Conservation (phyloP, 257 asterid species). For the Dorcoceras hygrometricum region DNA sequence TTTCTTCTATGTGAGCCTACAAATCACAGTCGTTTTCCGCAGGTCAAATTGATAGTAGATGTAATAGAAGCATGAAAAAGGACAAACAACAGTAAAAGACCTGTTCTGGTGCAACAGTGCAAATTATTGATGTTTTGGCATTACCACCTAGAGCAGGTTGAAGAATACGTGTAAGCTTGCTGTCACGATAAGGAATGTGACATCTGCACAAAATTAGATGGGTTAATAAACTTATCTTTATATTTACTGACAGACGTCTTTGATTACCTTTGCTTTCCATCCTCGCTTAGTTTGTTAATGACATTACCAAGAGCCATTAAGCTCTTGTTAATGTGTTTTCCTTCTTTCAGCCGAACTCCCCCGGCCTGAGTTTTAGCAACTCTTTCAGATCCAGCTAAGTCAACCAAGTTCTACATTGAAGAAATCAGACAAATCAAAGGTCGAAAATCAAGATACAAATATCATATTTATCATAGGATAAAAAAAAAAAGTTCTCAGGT, state of each 20-base stretch:
- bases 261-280: conserved; percentile 83
- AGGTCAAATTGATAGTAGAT: conserved; percentile 16
- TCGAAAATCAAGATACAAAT: conserved; percentile 3
- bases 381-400: conserved; percentile 97
- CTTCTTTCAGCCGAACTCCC: conserved; percentile 97
- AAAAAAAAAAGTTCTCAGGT: background rate
- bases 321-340: conserved; percentile 97
- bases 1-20: conserved; percentile 84
- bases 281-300: conserved; percentile 93
- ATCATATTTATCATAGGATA: conserved; percentile 13
- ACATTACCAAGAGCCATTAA: conserved; percentile 97
- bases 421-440: conserved; percentile 21
- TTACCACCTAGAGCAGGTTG: conserved; percentile 99
- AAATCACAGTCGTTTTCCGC: conserved; percentile 14
- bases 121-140: conserved; percentile 95
- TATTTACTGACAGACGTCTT: background rate
- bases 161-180: conserved; percentile 97
- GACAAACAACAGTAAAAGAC: conserved; percentile 32
- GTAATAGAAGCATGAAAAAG: conserved; percentile 12
- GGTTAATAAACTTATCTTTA: conserved; percentile 20
- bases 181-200: conserved; percentile 98
- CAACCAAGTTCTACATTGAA: conserved; percentile 73
- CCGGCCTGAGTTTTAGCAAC: conserved; percentile 97
- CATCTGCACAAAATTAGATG: conserved; percentile 50
- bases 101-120: conserved; percentile 98